phyloP scores from a whole-genome alignment of 1,284 basidiomycete species.

The Apiotrichum gracile region DNA sequence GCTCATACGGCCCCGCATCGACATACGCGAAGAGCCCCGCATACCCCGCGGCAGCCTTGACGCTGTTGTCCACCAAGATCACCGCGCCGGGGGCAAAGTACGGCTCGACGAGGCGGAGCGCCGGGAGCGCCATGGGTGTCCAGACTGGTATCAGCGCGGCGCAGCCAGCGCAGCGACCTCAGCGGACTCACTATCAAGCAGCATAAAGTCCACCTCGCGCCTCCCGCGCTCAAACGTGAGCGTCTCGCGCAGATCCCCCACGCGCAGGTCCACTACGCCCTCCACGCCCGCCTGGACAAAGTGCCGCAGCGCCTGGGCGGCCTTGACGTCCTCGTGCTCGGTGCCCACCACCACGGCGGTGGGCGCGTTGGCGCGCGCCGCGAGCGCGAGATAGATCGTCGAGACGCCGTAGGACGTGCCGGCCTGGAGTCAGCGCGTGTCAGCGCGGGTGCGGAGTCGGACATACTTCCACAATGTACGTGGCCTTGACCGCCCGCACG shows the following conservation, averaged over 20 bases:
- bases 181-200: conserved; percentile 28
- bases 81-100: conserved; percentile 20
- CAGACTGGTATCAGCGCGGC: no score
- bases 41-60: conserved; percentile 17
- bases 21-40: conserved; percentile 16
- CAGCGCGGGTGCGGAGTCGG: background rate
- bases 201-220: conserved; percentile 21
- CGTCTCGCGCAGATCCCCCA: conserved; percentile 31
- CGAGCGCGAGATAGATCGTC: conserved; percentile 34
- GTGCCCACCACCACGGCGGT: conserved; percentile 25
- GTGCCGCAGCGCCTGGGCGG: conserved; percentile 14
- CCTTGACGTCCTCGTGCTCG: conserved; percentile 28
- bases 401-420: conserved; percentile 32
- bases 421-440: conserved; percentile 10
- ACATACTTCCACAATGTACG: conserved; percentile 23
- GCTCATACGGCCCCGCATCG: background rate
- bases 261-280: conserved; percentile 26
- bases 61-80: conserved; percentile 21
- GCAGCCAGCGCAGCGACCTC: background rate
- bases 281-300: conserved; percentile 22
- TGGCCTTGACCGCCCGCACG: conserved; percentile 13
- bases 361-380: conserved; percentile 15
- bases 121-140: conserved; percentile 25
- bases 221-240: conserved; percentile 25
- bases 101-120: conserved; percentile 20